Conservation (phyloP, 2,329 filamentous ascomycete species). For the Hortaea sp. region DNA sequence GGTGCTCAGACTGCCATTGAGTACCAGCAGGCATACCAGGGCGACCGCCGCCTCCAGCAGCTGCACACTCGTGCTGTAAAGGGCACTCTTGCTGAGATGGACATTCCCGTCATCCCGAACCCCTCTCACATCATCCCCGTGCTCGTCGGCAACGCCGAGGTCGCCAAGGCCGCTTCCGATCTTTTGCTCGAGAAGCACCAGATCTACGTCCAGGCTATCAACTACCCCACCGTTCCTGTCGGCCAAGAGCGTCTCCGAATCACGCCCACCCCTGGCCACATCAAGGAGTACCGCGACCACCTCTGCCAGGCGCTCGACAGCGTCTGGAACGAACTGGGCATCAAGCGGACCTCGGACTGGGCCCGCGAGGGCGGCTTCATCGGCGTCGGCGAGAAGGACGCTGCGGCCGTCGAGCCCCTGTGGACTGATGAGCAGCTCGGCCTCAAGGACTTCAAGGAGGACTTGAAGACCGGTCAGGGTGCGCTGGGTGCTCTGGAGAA, state of each 20-base stretch:
- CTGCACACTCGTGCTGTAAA: conserved; percentile 94
- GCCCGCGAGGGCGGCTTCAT: conserved; percentile 85
- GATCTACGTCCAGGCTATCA: conserved; percentile 98
- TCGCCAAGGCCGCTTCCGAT: conserved; percentile 86
- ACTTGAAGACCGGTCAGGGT: conserved; percentile 43
- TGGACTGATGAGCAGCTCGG: conserved; percentile 89
- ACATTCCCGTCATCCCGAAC: conserved; percentile 96
- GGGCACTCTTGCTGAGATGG: conserved; percentile 62
- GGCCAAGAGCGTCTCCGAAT: conserved; percentile 96
- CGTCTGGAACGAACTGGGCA: conserved; percentile 79
- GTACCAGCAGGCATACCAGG: conserved; percentile 77
- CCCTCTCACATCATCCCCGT: conserved; percentile 93
- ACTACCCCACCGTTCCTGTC: conserved; percentile 94
- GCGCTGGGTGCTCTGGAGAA: conserved; percentile 38
- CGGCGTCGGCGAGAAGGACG: conserved; percentile 69
- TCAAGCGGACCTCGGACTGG: conserved; percentile 93
- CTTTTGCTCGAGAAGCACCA: conserved; percentile 80
- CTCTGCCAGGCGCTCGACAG: conserved; percentile 74
- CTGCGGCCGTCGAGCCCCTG: conserved; percentile 55
- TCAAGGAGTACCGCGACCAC: conserved; percentile 72
- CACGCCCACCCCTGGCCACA: conserved; percentile 90
- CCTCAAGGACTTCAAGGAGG: conserved; percentile 54
- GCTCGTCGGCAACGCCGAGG: conserved; percentile 84
- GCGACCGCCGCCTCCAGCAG: conserved; percentile 86
- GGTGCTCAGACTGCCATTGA: conserved; percentile 86